Base-by-base conservation (phyloP, 768 basidiomycete genomes). In the Lactifluus subvellereus region DNA sequence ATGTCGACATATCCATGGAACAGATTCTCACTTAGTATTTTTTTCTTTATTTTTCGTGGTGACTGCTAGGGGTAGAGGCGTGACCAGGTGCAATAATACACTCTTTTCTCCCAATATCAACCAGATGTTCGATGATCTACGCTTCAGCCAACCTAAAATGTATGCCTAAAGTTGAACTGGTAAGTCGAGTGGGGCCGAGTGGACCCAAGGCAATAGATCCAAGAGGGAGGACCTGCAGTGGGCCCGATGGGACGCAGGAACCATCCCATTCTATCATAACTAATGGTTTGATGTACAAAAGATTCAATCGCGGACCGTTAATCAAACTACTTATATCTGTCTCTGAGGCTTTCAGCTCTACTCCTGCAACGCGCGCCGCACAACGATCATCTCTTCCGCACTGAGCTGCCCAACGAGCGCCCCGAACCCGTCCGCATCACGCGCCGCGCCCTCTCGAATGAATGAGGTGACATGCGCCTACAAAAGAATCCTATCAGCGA, bases 391-490 rank as follows among this genome's bases (percentile, higher is more conserved):
- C 73, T 94, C 91, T 67, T 91, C 89, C 10, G 83, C 77, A 13
- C 79, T 80, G 57, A 94, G 76, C 70, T 88, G 84, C 18, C 84
- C 87, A 1, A 86, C 83, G 2, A 87, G 73, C 6, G 74, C 75
- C 3, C 81, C 77, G 71, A 94, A 93, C 57, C 83, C 80, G 67
- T 77, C 81, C 33, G 78, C 80, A 59, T 91, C 87, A 22, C 78
- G 78, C 8, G 81, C 69, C 5, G 86, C 86, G 57, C 84, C 87
- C 68, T 91, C 84, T 58, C 77, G 78, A 71, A 94, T 77, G 76
- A 93, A 91, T 1, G 79, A 72, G 16, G 86, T 66, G n/a, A 92
- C 74, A 70, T 91, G 87, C 2, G 78, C 81, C 89, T 93, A 63
- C 20, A 43, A 51, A 47, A 53, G 22, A 18, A n/a, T 42, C 20